phyloP scores from a whole-genome alignment of 179 eudicot species.

The Beta macrorhiza region DNA sequence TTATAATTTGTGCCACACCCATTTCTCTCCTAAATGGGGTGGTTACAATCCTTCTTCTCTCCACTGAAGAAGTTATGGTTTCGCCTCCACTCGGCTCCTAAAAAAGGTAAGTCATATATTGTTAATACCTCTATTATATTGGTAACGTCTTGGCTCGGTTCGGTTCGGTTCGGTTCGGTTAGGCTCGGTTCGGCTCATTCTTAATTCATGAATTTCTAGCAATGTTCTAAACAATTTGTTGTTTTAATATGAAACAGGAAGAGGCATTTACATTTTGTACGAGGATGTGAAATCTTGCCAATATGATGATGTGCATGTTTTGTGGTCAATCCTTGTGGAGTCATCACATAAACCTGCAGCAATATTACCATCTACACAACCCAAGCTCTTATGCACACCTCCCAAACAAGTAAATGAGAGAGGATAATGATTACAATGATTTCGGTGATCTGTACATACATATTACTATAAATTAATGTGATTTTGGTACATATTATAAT shows the following conservation, averaged over 20 bases:
- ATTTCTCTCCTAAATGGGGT: conserved; percentile 59
- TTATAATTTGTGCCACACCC: conserved; percentile 50
- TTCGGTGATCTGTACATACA: conserved; percentile 18
- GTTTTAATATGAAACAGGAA: conserved; percentile 41
- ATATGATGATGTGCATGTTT: conserved; percentile 84
- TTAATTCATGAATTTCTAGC: no score
- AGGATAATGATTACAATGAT: conserved; percentile 11
- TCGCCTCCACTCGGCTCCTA: conserved; percentile 56
- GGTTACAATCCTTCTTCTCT: conserved; percentile 81
- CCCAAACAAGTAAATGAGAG: conserved; percentile 30
- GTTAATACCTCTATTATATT: background rate
- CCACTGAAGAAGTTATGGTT: conserved; percentile 75
- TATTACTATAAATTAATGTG: background rate
- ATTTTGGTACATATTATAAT: conserved; percentile 15
- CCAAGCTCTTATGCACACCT: conserved; percentile 34
- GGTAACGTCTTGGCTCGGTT: background rate
- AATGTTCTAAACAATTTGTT: background rate
- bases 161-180: background rate
- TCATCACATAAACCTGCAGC: conserved; percentile 48
- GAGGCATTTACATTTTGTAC: conserved; percentile 84
- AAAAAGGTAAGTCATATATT: conserved; percentile 51
- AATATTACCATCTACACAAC: conserved; percentile 41
- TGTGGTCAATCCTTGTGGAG: conserved; percentile 86
- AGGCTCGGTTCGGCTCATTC: background rate
- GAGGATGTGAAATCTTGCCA: conserved; percentile 91